Evolutionary conservation across 768 basidiomycete genomes (phyloP), one percentile per base, ranked within the genome.

Genomic region (Clathrus columnatus): DNA sequence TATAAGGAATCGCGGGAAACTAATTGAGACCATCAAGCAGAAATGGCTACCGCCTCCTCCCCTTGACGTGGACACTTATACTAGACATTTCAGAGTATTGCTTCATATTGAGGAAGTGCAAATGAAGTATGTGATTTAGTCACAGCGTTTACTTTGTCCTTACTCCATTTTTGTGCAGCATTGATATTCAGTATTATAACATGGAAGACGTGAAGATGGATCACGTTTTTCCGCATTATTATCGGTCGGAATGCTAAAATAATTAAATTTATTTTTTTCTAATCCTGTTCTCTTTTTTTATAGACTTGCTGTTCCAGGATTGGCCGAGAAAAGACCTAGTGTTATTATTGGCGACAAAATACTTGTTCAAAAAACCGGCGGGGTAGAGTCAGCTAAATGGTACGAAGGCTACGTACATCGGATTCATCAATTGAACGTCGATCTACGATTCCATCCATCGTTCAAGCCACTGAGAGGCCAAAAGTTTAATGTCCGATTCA

Each of bases 291-390:
- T 20, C 5, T 28, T 47, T 26, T 27, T 42, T 21, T 21, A 5
- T 36, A 83, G 80, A 23, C 65, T 83, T 5, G 54, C 67, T 28
- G 80, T 84, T 7, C 71, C 77, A 28, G 81, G 81, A 5, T 68
- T 83, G 1, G 79, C 77, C 1, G 80, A 83, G 65, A 77, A 77
- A 48, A 71, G 81, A 3, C 82, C 81, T 0, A 79, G 77, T 20
- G 78, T 83, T 16, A 70, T 82, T 17, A 72, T 80, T 17, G 82
- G 81, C 50, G 71, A 76, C 63, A 73, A 62, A 56, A 73, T 75
- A 50, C 68, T 67, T 26, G 68, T 73, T 56, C 57, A 63, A 20
- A 47, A 57, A 49, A 7, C 23, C 45, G 17, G 64, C 30, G 18
- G 27, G 21, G 23, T 46, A 51, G 16, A 47, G 45, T 29, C 46